Base-by-base conservation (phyloP, 139 green algal genomes). In the Ettlia oleoabundans region DNA sequence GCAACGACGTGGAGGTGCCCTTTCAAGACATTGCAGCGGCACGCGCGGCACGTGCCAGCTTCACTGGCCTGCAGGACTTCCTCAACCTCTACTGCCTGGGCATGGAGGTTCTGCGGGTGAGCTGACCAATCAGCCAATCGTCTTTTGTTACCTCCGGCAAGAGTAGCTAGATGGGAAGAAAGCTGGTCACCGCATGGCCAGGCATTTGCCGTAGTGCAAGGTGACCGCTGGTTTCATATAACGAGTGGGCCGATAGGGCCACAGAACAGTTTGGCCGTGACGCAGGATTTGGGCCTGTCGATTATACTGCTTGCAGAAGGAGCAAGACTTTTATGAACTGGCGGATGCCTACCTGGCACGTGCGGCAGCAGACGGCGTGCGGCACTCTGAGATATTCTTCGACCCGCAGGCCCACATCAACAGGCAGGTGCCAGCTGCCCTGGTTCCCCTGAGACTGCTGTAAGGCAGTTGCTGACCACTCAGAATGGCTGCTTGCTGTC, bases 371-470 rank as follows among this genome's bases (percentile, higher is more conserved):
- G 55, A 91, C 19, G 85, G 86, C 33, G 85, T 93, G 26, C 73
- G 74, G 3, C 84, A 90, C 30, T 78, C 80, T 0, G 91, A 95
- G 84, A 78, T 94, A 0, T 90, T 91, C 53, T 92, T 92, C 32
- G 92, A 94, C 62, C 88, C 88, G 1, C 90, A 94, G 83, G 71
- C 68, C 1, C 90, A 94, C 51, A 4, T 83, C 21, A 38, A 22
- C 1, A 79, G 84, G 84, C 84, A 37, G 19, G 66, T 15, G 73
- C 8, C 19, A n/a, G n/a, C n/a, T n/a, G n/a, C n/a, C n/a, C n/a
- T 58, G 47, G 10, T 10, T 15, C 10, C 47, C 47, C 47, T 58
- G 10, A 15, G 13, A 10, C 10, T 58, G 47, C 13, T 58, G 13
- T 24, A 24, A 15, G 47, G 47, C 47, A 15, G 47, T 58, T 58